Conservation (phyloP, 495 filamentous ascomycete species). For the Daldinia caldariorum region DNA sequence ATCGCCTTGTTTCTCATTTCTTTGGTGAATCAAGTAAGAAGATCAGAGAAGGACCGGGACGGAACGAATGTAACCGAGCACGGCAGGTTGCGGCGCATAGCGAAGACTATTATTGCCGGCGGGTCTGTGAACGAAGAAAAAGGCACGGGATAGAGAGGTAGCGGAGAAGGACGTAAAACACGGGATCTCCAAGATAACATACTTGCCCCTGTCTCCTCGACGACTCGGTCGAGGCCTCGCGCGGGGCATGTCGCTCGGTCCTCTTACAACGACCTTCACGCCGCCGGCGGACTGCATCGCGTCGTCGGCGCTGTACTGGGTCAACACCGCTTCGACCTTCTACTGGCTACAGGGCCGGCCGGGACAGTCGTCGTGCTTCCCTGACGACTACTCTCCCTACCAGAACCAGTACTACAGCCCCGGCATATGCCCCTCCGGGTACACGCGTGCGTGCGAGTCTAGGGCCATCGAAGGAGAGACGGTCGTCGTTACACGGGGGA, state of each 20-base stretch:
- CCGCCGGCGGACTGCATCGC: conserved; percentile 47
- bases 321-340: conserved; percentile 48
- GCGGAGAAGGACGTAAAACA: neutral
- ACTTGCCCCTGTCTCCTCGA: neutral
- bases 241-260: conserved; percentile 48
- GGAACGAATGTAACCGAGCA: neutral
- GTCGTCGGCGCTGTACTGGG: conserved; percentile 56
- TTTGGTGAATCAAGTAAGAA: neutral
- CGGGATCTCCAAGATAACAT: neutral
- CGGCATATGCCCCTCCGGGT: conserved; percentile 43
- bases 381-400: conserved; percentile 31
- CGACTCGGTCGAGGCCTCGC: neutral
- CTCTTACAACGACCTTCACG: conserved; percentile 50
- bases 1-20: neutral
- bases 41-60: neutral
- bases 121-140: neutral
- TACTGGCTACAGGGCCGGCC: conserved; percentile 37
- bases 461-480: conserved; percentile 7
- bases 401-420: conserved; percentile 44
- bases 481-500: conserved; percentile 33
- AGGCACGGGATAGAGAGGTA: neutral
- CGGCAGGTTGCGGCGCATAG: neutral
- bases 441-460: conserved; percentile 38
- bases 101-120: neutral
- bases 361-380: conserved; percentile 30